Conservation (phyloP, 306 rosid genomes). For the Inga leiocalycina region DNA sequence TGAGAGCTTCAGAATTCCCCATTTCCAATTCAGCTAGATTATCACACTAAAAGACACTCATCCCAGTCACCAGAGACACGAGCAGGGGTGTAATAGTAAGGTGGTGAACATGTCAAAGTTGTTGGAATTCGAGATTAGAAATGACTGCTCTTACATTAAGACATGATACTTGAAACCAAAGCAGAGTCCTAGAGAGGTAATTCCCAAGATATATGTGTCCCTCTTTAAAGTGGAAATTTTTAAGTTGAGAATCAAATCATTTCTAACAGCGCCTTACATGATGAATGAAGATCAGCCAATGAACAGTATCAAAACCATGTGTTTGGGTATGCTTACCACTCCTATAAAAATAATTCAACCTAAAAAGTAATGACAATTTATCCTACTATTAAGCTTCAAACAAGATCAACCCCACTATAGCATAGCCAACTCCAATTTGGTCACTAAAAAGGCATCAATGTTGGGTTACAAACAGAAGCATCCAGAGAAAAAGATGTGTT, state of each 20-base stretch:
- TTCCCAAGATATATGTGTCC: neutral
- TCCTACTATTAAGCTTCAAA: slow-evolving; percentile 14
- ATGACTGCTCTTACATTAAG: neutral
- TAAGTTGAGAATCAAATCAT: neutral
- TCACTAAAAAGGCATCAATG: neutral
- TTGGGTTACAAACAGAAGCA: slow-evolving; percentile 21
- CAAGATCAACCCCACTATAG: slow-evolving; percentile 11
- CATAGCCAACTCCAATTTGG: neutral
- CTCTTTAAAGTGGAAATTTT: neutral
- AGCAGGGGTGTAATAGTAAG: neutral
- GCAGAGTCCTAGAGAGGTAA: neutral
- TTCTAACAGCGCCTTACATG: neutral
- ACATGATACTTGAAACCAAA: neutral
- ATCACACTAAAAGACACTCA: slow-evolving; percentile 14
- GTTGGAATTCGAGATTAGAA: neutral
- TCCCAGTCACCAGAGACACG: neutral
- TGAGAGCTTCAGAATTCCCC: slow-evolving; percentile 9
- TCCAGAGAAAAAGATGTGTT: slow-evolving; percentile 15
- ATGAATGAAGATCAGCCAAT: neutral
- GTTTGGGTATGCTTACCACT: slow-evolving; percentile 1
- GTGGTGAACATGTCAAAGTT: slow-evolving; percentile 2
- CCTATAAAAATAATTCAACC: neutral
- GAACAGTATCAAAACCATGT: neutral
- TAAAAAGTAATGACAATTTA: slow-evolving; percentile 12
- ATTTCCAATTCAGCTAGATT: slow-evolving; percentile 11